Percentiles rank a stretch among this genome's conserved stretches.
These are phyloP conservation scores for Candida ponderosae DNA, from an alignment of 805 yeast species.

Conservation along the genomic window DNA sequence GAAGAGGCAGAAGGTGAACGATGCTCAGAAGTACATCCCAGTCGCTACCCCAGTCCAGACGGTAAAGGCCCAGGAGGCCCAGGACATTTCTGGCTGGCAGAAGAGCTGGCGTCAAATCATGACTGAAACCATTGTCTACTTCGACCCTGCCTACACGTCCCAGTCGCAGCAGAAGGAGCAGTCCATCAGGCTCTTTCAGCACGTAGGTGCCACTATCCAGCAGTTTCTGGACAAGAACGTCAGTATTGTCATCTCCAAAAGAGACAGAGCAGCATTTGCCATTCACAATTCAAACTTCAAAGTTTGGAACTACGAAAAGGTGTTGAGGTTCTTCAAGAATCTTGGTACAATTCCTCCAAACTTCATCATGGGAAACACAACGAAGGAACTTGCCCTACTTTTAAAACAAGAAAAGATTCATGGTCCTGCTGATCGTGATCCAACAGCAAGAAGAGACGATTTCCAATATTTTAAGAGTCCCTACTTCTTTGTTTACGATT, in stretches of 20 bases:
- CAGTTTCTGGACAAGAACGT: constrained; percentile 48
- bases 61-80: constrained; percentile 1
- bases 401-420: constrained; percentile 77
- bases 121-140: constrained; percentile 48
- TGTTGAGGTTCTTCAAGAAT: constrained; percentile 67
- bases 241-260: constrained; percentile 72
- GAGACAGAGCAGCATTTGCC: constrained; percentile 35
- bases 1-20: constrained; percentile 16
- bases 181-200: constrained; percentile 21
- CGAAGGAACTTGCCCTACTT: constrained; percentile 46
- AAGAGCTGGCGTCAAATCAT: constrained; percentile 51
- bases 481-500: constrained; percentile 74
- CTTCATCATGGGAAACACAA: constrained; percentile 11
- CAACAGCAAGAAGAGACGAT: constrained; percentile 77
- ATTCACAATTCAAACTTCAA: constrained; percentile 57
- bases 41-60: too few species aligned
- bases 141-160: constrained; percentile 29
- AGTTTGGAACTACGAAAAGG: constrained; percentile 86
- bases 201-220: constrained; percentile 48
- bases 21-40: too few species aligned
- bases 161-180: constrained; percentile 24
- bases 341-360: constrained; percentile 32
- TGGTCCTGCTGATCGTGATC: constrained; percentile 88
- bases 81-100: constrained; percentile 49
- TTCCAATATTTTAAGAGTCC: constrained; percentile 71